These are phyloP conservation scores for Astrocystis sublimbata DNA, from an alignment of 495 filamentous ascomycete genomes.

Conservation along the genomic window DNA sequence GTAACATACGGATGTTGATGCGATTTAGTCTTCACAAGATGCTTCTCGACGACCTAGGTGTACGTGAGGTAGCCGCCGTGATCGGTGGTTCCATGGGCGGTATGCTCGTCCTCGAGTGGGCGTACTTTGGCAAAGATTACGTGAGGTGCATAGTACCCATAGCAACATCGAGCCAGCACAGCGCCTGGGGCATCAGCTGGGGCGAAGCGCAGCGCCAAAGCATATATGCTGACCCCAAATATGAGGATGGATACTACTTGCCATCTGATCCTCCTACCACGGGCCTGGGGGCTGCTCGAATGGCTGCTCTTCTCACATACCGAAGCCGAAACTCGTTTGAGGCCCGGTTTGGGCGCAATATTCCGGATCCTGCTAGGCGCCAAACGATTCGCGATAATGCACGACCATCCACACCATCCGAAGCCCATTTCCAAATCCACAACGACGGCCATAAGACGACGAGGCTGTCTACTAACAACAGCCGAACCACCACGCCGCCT, in stretches of 20 bases:
- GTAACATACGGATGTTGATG: slow-evolving; percentile 18
- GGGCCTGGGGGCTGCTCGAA: slow-evolving; percentile 90
- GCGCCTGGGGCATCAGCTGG: slow-evolving; percentile 99
- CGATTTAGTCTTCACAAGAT: slow-evolving; percentile 77
- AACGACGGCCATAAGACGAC: slow-evolving; percentile 83
- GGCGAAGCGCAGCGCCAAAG: slow-evolving; percentile 96
- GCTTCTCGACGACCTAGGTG: slow-evolving; percentile 84
- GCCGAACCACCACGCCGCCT: slow-evolving; percentile 39
- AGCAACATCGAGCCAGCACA: slow-evolving; percentile 90
- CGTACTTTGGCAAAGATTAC: slow-evolving; percentile 93
- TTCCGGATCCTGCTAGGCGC: slow-evolving; percentile 75
- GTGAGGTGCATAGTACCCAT: slow-evolving; percentile 90
- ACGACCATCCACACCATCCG: slow-evolving; percentile 63
- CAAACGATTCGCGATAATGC: slow-evolving; percentile 74
- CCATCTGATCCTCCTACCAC: slow-evolving; percentile 80
- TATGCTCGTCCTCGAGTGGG: slow-evolving; percentile 95
- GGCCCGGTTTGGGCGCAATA: slow-evolving; percentile 89
- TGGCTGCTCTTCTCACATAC: slow-evolving; percentile 95
- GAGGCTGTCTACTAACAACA: slow-evolving; percentile 40
- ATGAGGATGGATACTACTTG: slow-evolving; percentile 92
- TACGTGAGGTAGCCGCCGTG: slow-evolving; percentile 81
- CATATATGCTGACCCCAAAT: slow-evolving; percentile 98
- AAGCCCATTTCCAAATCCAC: slow-evolving; percentile 91
- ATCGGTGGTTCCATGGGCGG: slow-evolving; percentile 98
- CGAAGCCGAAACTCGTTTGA: slow-evolving; percentile 96